phyloP scores from a whole-genome alignment of 2,329 filamentous ascomycete genomes.

The Fusarium verrucosum region DNA sequence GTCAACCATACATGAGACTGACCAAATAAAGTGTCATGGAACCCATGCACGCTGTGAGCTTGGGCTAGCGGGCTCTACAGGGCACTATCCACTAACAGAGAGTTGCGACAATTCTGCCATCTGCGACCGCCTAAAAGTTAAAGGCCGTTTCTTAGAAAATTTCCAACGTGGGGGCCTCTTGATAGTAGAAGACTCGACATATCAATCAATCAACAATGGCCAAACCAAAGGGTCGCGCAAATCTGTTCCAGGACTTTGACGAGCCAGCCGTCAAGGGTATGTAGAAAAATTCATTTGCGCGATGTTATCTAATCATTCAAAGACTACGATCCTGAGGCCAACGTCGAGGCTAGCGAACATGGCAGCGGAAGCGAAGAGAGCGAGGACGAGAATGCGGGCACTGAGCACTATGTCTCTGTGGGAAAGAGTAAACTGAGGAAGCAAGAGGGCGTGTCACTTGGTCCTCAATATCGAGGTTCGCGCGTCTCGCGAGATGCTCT shows the following conservation, averaged over 20 bases:
- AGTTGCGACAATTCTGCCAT: slow-evolving; percentile 53
- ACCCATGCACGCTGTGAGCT: not conserved
- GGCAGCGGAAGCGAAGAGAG: slow-evolving; percentile 62
- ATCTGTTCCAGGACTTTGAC: slow-evolving; percentile 69
- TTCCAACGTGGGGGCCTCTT: slow-evolving; percentile 47
- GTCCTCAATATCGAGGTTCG: slow-evolving; percentile 81
- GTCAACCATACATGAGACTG: slow-evolving; percentile 1
- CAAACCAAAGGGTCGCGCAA: slow-evolving; percentile 62
- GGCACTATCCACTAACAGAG: slow-evolving; percentile 9
- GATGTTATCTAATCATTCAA: slow-evolving; percentile 16
- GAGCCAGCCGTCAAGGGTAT: slow-evolving; percentile 71
- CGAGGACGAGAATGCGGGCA: slow-evolving; percentile 67
- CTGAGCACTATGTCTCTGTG: slow-evolving; percentile 87
- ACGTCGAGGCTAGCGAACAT: slow-evolving; percentile 64
- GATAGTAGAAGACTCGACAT: slow-evolving; percentile 20
- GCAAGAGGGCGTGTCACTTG: slow-evolving; percentile 73
- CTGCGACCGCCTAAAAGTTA: slow-evolving; percentile 63
- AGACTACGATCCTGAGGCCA: slow-evolving; percentile 83
- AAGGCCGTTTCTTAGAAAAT: slow-evolving; percentile 46
- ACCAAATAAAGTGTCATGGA: slow-evolving; percentile 15
- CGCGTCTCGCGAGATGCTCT: slow-evolving; percentile 76
- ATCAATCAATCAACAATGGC: slow-evolving; percentile 56
- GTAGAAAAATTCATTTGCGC: not conserved
- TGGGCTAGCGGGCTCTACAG: slow-evolving; percentile 17
- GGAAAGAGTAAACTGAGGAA: slow-evolving; percentile 86